phyloP scores from a whole-genome alignment of 2,329 filamentous ascomycete species.

The Nectriaceae sp. region DNA sequence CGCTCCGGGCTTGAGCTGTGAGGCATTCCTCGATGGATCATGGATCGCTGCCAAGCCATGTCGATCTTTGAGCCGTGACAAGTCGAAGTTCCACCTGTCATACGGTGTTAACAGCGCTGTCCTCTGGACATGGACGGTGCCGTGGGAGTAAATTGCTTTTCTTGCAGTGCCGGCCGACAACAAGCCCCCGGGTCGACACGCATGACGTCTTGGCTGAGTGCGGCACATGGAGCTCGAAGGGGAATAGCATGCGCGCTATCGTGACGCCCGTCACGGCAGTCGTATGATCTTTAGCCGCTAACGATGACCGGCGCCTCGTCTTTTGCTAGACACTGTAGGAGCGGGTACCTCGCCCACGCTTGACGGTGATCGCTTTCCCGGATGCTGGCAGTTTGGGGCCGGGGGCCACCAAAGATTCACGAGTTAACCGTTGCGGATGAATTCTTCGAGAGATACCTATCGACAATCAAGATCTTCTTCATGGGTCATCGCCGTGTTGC shows the following conservation, averaged over 20 bases:
- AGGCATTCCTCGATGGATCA: conserved; percentile 8
- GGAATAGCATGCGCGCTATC: conserved; percentile 24
- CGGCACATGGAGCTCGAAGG: conserved; percentile 27
- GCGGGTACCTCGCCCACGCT: conserved; percentile 16
- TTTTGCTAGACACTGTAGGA: conserved; percentile 24
- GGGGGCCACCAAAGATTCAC: neutral
- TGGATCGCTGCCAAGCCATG: conserved; percentile 20
- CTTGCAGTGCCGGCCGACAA: conserved; percentile 27
- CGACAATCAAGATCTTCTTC: too few species aligned
- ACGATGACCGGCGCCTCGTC: conserved; percentile 20
- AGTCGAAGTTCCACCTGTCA: conserved; percentile 24
- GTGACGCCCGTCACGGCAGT: conserved; percentile 26
- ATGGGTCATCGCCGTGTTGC: too few species aligned
- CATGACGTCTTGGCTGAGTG: conserved; percentile 31
- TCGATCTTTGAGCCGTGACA: conserved; percentile 25
- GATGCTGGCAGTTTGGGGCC: neutral
- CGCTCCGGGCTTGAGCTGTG: neutral
- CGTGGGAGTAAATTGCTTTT: conserved; percentile 29
- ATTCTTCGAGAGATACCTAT: too few species aligned
- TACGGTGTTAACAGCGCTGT: conserved; percentile 18
- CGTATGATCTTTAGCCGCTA: conserved; percentile 31
- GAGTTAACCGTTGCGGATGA: too few species aligned
- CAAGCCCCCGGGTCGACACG: conserved; percentile 25
- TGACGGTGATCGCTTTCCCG: conserved; percentile 13
- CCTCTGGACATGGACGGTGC: conserved; percentile 11